Evolutionary conservation across 345 rosid species (phyloP).

Genomic region (Citrus trifoliata): DNA sequence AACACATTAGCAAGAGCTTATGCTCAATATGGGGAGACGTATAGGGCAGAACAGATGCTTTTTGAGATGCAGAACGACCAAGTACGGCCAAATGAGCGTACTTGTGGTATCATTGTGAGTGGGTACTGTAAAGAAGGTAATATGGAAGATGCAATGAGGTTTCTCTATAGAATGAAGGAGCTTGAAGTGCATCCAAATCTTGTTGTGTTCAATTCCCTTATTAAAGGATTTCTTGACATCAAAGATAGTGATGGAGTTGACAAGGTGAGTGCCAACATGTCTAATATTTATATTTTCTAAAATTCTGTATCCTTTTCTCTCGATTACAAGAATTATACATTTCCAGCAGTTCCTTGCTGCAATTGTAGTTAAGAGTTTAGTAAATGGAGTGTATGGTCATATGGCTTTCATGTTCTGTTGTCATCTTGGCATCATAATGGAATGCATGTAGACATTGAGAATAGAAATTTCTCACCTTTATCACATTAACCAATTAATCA

Average conservation of each 20-base stretch:
- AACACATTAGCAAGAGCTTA: constrained; percentile 80
- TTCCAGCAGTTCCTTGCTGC: not conserved
- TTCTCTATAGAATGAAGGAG: constrained; percentile 73
- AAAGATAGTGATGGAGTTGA: constrained; percentile 70
- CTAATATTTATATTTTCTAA: not conserved
- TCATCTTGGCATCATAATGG: not conserved
- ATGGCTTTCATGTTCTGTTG: not conserved
- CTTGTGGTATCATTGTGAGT: constrained; percentile 70
- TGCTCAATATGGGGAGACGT: constrained; percentile 53
- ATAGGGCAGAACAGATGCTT: constrained; percentile 71
- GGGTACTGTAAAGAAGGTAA: constrained; percentile 90
- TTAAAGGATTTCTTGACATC: constrained; percentile 72
- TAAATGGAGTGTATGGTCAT: not conserved
- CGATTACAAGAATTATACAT: not conserved
- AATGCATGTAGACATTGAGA: not conserved
- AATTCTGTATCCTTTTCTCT: not conserved
- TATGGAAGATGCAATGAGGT: constrained; percentile 71
- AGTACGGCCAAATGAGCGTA: constrained; percentile 72
- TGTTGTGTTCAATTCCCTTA: constrained; percentile 72
- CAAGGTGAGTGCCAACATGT: constrained; percentile 47
- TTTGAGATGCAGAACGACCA: constrained; percentile 59
- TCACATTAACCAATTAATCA: constrained; percentile 1
- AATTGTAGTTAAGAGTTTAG: not conserved
- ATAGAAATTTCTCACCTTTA: not conserved
- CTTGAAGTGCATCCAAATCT: constrained; percentile 85